Evolutionary conservation across 148 eudicot genomes (phyloP).

Genomic region (Rhododendron ferrugineum): DNA sequence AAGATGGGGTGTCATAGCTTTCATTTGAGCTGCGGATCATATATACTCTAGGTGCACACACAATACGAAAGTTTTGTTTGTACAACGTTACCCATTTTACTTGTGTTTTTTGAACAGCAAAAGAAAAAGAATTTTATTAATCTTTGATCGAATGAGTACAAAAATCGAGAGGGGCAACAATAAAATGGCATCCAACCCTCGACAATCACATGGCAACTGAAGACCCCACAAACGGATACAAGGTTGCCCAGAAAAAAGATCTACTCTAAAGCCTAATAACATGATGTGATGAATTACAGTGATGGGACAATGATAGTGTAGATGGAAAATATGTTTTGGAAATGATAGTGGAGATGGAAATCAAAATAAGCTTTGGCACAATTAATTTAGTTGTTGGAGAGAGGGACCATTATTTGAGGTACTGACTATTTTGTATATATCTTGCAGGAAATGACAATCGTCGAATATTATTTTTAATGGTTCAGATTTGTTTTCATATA

Average conservation of each 20-base stretch:
- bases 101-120: no score
- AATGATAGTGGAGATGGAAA: background rate
- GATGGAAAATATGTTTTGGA: background rate
- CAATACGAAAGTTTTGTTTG: background rate
- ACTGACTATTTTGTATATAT: background rate
- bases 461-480: no score
- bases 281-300: background rate
- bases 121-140: no score
- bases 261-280: background rate
- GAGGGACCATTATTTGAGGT: background rate
- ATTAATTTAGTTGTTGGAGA: conserved; percentile 1
- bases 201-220: no score
- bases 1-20: background rate
- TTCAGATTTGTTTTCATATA: no score
- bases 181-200: no score
- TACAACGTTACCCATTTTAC: background rate
- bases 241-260: no score
- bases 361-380: background rate
- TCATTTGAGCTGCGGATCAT: background rate
- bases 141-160: no score
- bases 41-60: background rate
- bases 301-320: background rate
- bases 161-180: no score
- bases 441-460: background rate
- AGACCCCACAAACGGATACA: no score